A percentile compares a stretch with the other conserved stretches of the same genome.
These are phyloP conservation scores for Magnusiomyces ingens DNA, from an alignment of 1,139 yeast species.

Conservation along the genomic window DNA sequence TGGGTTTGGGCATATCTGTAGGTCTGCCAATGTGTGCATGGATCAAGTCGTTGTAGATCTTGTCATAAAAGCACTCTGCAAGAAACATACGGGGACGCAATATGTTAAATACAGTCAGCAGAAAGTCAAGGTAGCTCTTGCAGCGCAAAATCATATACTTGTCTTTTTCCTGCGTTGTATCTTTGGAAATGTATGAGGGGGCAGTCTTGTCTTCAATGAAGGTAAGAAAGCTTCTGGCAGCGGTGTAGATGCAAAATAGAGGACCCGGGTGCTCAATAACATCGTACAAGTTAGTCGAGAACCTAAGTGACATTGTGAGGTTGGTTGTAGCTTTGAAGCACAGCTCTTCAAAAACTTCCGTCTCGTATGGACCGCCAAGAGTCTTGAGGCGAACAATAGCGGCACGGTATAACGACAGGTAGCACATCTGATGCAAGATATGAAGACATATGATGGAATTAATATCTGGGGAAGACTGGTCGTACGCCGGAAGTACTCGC, in stretches of 20 bases:
- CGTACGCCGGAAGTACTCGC: constrained; percentile 15
- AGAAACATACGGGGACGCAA: constrained; percentile 18
- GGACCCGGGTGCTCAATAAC: constrained; percentile 18
- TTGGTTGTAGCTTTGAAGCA: constrained; percentile 22
- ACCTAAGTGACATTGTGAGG: constrained; percentile 20
- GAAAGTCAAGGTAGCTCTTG: constrained; percentile 22
- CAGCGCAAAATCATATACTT: constrained; percentile 1
- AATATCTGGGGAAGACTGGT: background rate
- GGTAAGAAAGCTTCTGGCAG: constrained; percentile 24
- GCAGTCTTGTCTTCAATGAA: constrained; percentile 17
- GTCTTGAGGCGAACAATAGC: constrained; percentile 10
- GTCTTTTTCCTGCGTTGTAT: background rate
- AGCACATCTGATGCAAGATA: constrained; percentile 20
- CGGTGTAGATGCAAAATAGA: constrained; percentile 22
- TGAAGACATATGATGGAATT: constrained; percentile 17
- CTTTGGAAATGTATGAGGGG: background rate
- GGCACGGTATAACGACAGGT: constrained; percentile 21
- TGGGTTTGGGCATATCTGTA: no score
- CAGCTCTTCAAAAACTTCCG: constrained; percentile 18
- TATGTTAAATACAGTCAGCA: constrained; percentile 22
- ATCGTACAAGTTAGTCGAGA: constrained; percentile 18
- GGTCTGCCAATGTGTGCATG: no score
- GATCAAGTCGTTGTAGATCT: constrained; percentile 9
- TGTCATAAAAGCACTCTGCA: constrained; percentile 20
- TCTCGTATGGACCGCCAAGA: constrained; percentile 15